Percentiles rank a stretch among this genome's conserved stretches.
Evolutionary conservation across 176 grass and related monocot species (phyloP).

Genomic region (Rhynchospora pubera): DNA sequence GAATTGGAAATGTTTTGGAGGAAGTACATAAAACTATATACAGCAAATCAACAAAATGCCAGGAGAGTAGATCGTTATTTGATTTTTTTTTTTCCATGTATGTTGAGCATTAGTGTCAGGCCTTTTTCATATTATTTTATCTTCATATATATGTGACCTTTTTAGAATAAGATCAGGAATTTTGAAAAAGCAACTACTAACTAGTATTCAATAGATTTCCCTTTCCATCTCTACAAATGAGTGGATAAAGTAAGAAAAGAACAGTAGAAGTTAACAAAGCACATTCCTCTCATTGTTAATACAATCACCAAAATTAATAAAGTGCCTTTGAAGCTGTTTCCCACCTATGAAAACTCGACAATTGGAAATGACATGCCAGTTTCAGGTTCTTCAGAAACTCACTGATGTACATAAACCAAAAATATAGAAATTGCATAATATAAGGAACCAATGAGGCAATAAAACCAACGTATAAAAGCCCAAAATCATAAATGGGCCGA

Average conservation of each 20-base stretch:
- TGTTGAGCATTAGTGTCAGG: not conserved
- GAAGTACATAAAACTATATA: slow-evolving; percentile 4
- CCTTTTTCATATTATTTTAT: not conserved
- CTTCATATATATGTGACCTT: not conserved
- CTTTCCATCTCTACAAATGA: not conserved
- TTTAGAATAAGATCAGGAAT: not conserved
- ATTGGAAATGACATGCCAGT: not conserved
- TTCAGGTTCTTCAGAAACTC: not conserved
- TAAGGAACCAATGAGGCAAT: not conserved
- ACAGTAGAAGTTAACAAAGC: not conserved
- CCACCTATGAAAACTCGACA: not conserved
- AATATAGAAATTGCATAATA: not conserved
- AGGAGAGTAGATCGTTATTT: not conserved
- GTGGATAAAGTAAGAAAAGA: not conserved
- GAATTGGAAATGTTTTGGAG: not conserved
- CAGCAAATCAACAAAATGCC: not conserved
- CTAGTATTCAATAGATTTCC: not conserved
- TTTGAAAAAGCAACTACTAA: not conserved
- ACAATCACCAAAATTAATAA: not conserved
- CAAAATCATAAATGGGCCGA: not conserved
- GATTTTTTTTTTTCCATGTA: not conserved
- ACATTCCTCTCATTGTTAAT: not conserved
- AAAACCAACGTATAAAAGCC: not conserved
- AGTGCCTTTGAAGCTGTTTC: not conserved
- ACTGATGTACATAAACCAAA: not conserved